Conservation (phyloP, 805 yeast species). For the Cyberlindnera samutprakarnensis region DNA sequence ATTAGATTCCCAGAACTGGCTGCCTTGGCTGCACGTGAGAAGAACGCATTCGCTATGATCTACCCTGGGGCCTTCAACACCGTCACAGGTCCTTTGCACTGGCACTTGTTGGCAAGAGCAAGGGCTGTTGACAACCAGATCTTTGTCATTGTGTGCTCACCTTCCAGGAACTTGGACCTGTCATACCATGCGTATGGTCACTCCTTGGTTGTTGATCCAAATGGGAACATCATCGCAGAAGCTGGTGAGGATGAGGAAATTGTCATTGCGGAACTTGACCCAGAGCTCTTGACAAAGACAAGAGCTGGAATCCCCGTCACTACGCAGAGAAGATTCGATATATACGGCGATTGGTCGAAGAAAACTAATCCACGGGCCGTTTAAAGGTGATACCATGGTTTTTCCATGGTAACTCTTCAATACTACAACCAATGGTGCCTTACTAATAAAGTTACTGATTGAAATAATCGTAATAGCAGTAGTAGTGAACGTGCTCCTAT, state of each 20-base stretch:
- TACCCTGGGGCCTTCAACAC: conserved; percentile 88
- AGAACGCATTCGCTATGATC: conserved; percentile 66
- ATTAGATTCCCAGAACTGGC: conserved; percentile 80
- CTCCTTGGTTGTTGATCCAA: conserved; percentile 58
- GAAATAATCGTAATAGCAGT: no score
- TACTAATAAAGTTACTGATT: no score
- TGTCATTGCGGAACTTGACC: conserved; percentile 66
- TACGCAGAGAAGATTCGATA: conserved; percentile 69
- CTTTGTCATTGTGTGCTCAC: conserved; percentile 76
- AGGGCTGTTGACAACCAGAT: conserved; percentile 74
- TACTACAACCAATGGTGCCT: no score
- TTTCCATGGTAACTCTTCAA: no score
- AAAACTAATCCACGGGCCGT: conserved; percentile 12
- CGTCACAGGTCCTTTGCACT: conserved; percentile 79
- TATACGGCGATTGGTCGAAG: conserved; percentile 21
- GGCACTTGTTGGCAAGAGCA: conserved; percentile 70
- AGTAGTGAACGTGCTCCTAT: no score
- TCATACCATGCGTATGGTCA: conserved; percentile 65
- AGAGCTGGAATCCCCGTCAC: conserved; percentile 66
- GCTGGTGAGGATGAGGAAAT: conserved; percentile 79
- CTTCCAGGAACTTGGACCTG: conserved; percentile 65
- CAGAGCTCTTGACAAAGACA: conserved; percentile 45
- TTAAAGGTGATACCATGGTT: no score
- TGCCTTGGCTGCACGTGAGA: conserved; percentile 55
- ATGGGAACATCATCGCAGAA: conserved; percentile 57